Percentiles rank a stretch among this genome's conserved stretches.
Conservation (phyloP, 441 rosid species). For the Viola pubescens region DNA sequence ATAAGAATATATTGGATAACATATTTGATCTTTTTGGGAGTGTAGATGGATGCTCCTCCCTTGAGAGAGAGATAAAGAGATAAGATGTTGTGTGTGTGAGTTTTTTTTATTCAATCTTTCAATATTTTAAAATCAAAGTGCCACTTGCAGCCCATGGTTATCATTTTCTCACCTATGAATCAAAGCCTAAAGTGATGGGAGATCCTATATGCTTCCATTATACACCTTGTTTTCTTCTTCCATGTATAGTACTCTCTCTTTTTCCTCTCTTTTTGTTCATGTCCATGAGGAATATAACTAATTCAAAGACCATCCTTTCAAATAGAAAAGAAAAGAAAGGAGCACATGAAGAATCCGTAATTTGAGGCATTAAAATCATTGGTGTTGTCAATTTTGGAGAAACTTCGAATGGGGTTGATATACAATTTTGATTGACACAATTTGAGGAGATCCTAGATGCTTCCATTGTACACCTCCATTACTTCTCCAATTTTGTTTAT, state of each 20-base stretch:
- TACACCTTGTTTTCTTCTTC: not conserved
- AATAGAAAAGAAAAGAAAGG: not conserved
- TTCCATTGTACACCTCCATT: no score
- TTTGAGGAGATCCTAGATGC: no score
- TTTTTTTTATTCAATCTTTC: not conserved
- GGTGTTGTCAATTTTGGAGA: not conserved
- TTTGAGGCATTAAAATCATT: not conserved
- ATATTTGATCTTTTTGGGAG: not conserved
- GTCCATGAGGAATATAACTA: not conserved
- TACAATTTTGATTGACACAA: slow-evolving; percentile 15
- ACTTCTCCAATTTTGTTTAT: not conserved
- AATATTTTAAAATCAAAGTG: not conserved
- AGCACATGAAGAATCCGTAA: not conserved
- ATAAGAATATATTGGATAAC: slow-evolving; percentile 24
- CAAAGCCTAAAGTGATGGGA: no score
- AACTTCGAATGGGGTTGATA: not conserved
- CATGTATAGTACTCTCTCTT: not conserved
- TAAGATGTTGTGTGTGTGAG: slow-evolving; percentile 1
- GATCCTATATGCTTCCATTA: no score
- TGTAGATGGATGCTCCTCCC: not conserved
- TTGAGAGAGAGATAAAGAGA: not conserved
- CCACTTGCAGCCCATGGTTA: slow-evolving; percentile 10
- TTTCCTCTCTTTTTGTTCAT: not conserved
- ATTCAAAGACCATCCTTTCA: not conserved
- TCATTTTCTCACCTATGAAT: slow-evolving; percentile 14